phyloP scores from a whole-genome alignment of 2,329 filamentous ascomycete genomes.

The Pestalotiopsis sp. region DNA sequence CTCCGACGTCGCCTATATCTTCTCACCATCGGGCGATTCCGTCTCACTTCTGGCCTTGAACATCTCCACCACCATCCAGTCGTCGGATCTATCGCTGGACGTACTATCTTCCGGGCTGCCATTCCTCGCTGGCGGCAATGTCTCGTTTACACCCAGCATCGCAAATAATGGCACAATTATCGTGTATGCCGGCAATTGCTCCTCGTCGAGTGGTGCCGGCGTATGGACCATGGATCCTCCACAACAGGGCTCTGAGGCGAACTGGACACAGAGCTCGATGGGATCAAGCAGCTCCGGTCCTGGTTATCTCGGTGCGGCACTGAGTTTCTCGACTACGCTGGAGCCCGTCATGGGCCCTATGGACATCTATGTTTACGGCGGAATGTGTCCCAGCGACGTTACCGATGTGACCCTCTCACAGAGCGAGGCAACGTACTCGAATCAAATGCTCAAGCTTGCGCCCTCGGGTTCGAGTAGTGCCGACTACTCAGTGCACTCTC shows the following conservation, averaged over 20 bases:
- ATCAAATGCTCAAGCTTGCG: constrained; percentile 71
- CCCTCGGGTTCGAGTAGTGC: constrained; percentile 40
- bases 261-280: constrained; percentile 42
- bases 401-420: constrained; percentile 60
- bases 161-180: constrained; percentile 70
- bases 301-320: constrained; percentile 55
- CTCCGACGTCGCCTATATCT: constrained; percentile 67
- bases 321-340: constrained; percentile 69
- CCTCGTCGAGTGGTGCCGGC: constrained; percentile 49
- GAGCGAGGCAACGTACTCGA: constrained; percentile 74
- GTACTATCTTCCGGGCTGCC: constrained; percentile 61
- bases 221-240: constrained; percentile 70
- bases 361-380: constrained; percentile 77
- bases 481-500: constrained; percentile 38
- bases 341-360: constrained; percentile 55
- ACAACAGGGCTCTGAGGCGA: constrained; percentile 36
- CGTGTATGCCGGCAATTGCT: constrained; percentile 76
- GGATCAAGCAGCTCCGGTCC: constrained; percentile 37
- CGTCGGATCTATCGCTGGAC: constrained; percentile 45
- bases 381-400: constrained; percentile 75
- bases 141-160: constrained; percentile 69
- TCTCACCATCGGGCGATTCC: constrained; percentile 55
- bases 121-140: constrained; percentile 58
- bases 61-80: constrained; percentile 58
- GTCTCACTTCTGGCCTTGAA: constrained; percentile 66